Evolutionary conservation across 371 early-diverging fungal species (phyloP), one percentile per base, ranked within the genome.

Genomic region (Polyrhizophydium stewartii): DNA sequence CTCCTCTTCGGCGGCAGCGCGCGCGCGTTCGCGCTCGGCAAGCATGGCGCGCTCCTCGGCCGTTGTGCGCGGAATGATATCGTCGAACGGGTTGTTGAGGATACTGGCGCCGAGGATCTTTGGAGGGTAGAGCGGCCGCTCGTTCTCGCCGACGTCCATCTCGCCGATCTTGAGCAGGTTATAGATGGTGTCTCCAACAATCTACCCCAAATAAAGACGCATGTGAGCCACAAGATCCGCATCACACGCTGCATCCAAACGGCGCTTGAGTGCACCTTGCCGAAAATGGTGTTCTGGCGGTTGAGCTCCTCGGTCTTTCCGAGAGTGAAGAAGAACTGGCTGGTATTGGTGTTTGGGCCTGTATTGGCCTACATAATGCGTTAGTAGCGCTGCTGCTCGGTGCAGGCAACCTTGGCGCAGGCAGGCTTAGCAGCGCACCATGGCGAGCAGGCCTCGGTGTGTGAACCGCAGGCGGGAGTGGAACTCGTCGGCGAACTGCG

Each of bases 311-410:
- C 86, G 1, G 96, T 84, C 7, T 86, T 76, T 63, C 89, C 93
- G 25, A 97, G 80, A 0, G 97, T 96, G 56, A 97, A 89, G 68
- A 97, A 97, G 68, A 97, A 97, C 74, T 97, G 97, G 59, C 89
- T 89, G 31, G 80, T 80, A 72, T 94, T 94, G 49, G 88, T 85
- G 59, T 92, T 78, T 33, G 74, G 70, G 0, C 90, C 92, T 0
- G 91, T 84, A 60, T 90, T 94, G 3, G 97, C 97, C 69, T 67
- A 46, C 35, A 13, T 35, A 13, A 35, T 35, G 35, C 35, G 13
- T 35, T 13, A 35, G 35, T 13, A 7, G 35, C 35, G 13, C 35
- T 3, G 13, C n/a, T 35, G 7, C 7, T 3, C 7, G 3, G 7
- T 35, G 35, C 35, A 35, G 7, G 35, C 35, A 35, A 13, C 3